phyloP scores from a whole-genome alignment of 129 eudicot species.

The Helianthus tuberosus region DNA sequence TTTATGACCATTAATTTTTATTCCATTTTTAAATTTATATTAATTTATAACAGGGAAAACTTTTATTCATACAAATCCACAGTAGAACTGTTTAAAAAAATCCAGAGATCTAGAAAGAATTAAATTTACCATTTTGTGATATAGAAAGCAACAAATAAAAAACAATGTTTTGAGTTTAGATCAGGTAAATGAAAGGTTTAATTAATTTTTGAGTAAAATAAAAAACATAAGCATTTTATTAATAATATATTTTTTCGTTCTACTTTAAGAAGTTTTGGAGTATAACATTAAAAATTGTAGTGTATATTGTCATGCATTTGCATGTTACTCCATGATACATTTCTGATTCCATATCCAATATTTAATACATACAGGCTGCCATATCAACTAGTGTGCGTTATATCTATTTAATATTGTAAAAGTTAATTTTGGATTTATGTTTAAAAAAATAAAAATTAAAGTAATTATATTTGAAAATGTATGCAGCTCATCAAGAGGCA shows the following conservation, averaged over 20 bases:
- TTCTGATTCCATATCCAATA: constrained; percentile 38
- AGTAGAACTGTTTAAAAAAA: too few relatives aligned
- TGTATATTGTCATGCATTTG: constrained; percentile 30
- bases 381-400: constrained; percentile 18
- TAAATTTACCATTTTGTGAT: neutral
- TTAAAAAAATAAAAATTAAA: neutral
- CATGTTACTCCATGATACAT: constrained; percentile 47
- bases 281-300: constrained; percentile 10
- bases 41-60: neutral
- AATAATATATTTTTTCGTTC: neutral
- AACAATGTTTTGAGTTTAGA: neutral
- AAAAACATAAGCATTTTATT: neutral
- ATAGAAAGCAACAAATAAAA: neutral
- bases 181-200: neutral
- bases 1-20: neutral
- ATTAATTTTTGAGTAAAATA: neutral
- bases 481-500: constrained; percentile 97
- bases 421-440: neutral
- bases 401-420: neutral
- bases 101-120: neutral
- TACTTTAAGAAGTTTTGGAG: neutral
- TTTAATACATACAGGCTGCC: constrained; percentile 34
- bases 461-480: constrained; percentile 10
- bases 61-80: neutral
- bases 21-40: constrained; percentile 1